Evolutionary conservation across 345 rosid genomes (phyloP), one percentile per base, ranked within the genome.

Genomic region (Gossypium herbaceum): DNA sequence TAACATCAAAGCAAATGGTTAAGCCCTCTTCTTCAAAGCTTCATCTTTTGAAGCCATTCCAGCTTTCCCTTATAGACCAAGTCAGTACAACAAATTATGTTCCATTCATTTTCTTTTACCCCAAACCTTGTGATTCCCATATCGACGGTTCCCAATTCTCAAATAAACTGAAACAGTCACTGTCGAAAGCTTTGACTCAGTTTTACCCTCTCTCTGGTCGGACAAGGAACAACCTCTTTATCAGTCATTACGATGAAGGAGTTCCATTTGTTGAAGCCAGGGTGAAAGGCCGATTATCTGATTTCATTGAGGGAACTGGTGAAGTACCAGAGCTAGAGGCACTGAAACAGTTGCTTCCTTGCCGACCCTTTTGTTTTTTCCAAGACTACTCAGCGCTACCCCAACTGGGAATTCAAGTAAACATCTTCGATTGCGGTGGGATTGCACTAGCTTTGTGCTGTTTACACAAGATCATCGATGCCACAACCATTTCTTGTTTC

Each of bases 21-120:
- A 58, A 58, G 39, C 63, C 39, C 8, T 58, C 17, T 12, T 24
- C 63, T 24, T 58, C 39, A 0, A 3, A 58, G 12, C 17, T 58
- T 58, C 63, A 58, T 58, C 39, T 58, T 58, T 24, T 62, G 44
- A 13, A 62, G 67, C 67, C 44, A 29, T 62, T 62, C 67, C 16
- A 62, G 45, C 45, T 62, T 29, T 34, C 45, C 11, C 45, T 62
- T 62, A 6, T 29, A 7, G 67, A 62, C 67, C 45, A 29, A 62
- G 22, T 62, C 20, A 39, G 20, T 29, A 10, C 11, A 29, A 62
- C 22, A 3, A 15, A 62, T 39, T 62, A 62, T 62, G 43, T 39
- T 62, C 45, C 67, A 9, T 8, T 2, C 20, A 34, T 62, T 20
- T 16, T 62, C 67, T 62, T 62, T 16, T 62, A 62, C 45, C 12